Conservation (phyloP, 2,329 filamentous ascomycete genomes). For the Albophoma yamanashiensis region DNA sequence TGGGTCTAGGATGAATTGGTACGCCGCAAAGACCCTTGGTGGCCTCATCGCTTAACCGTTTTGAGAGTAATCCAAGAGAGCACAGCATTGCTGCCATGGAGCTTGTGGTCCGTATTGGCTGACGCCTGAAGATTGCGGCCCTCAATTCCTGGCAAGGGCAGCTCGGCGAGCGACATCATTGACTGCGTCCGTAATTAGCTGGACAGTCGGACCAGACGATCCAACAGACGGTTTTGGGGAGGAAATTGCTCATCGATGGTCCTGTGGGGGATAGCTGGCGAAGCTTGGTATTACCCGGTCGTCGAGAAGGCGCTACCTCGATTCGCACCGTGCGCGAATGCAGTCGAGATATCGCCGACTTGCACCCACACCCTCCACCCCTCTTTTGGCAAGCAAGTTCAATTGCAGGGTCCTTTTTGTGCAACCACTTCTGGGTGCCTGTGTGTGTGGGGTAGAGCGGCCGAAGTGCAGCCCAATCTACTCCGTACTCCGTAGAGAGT, state of each 20-base stretch:
- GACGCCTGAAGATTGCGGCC: neutral
- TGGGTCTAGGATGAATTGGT: constrained; percentile 15
- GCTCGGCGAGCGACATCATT: neutral
- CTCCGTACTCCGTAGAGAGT: too few species aligned
- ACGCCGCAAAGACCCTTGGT: neutral
- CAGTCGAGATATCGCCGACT: neutral
- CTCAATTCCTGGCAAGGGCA: neutral
- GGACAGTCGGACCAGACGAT: neutral
- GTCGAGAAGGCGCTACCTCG: neutral
- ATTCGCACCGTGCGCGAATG: neutral
- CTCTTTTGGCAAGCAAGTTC: neutral
- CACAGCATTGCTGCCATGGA: neutral
- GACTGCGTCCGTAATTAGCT: neutral
- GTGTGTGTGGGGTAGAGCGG: neutral
- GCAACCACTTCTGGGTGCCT: neutral
- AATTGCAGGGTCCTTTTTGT: neutral
- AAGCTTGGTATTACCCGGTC: neutral
- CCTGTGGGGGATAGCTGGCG: neutral
- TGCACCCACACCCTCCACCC: neutral
- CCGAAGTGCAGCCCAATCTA: constrained; percentile 5
- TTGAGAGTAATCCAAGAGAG: neutral
- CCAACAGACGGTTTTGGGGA: neutral
- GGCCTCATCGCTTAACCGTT: neutral
- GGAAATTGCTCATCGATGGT: neutral
- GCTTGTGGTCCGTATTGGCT: neutral